Evolutionary conservation across 129 eudicot species (phyloP).

Genomic region (Apium graveolens): DNA sequence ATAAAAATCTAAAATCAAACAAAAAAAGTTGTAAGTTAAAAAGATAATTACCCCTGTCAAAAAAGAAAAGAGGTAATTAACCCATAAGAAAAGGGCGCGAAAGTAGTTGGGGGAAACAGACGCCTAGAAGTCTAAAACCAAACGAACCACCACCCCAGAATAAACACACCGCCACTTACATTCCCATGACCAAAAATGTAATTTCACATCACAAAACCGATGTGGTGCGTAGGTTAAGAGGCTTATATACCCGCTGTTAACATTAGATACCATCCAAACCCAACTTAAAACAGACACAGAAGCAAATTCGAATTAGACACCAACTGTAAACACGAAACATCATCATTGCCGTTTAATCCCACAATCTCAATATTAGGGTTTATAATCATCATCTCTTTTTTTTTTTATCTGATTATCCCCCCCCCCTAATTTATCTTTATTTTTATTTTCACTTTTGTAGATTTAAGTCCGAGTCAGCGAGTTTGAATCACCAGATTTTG

Average conservation of each 20-base stretch:
- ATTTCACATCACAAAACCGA: not conserved
- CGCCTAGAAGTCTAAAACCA: too few relatives aligned
- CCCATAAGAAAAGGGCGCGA: not conserved
- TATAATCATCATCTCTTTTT: not conserved
- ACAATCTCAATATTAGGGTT: not conserved
- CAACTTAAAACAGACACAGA: too few relatives aligned
- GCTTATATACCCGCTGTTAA: too few relatives aligned
- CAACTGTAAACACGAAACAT: too few relatives aligned
- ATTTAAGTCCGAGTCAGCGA: not conserved
- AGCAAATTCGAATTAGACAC: not conserved
- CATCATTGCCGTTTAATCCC: not conserved
- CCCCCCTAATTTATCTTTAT: not conserved
- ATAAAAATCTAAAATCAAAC: too few relatives aligned
- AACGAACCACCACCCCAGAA: too few relatives aligned
- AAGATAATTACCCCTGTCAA: too few relatives aligned
- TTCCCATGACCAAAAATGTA: not conserved
- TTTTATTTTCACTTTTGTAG: not conserved
- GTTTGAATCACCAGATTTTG: not conserved
- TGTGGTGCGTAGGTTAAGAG: not conserved
- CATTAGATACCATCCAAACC: not conserved
- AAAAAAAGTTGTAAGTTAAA: too few relatives aligned
- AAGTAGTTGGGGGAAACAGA: not conserved
- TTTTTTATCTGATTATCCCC: not conserved
- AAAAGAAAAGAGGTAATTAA: too few relatives aligned
- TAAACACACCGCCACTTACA: too few relatives aligned